Evolutionary conservation across 768 basidiomycete genomes (phyloP), one percentile per base, ranked within the genome.

Genomic region (Cyathus striatus): DNA sequence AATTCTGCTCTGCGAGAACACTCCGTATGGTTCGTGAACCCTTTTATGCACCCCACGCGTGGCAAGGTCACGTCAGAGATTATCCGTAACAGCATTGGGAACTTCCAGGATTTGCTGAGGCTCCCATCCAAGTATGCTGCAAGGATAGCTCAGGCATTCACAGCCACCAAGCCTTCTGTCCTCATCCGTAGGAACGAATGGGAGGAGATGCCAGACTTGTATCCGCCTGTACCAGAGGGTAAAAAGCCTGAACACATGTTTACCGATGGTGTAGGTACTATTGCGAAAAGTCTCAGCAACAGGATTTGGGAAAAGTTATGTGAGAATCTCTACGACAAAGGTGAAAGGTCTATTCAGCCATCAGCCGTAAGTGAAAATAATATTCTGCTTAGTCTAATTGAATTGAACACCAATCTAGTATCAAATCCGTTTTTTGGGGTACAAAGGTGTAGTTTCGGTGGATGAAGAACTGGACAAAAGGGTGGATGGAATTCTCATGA

Each of bases 211-310:
- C 54, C 58, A 0, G 89, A 90, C 55, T 62, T 89, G 9, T n/a
- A n/a, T n/a, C n/a, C n/a, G n/a, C n/a, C n/a, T n/a, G 69, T 69
- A 18, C 52, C 58, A 13, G 30, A 51, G 38, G 30, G 30, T 13
- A 32, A 32, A 16, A 16, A 16, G 13, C 17, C 30, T 32, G 41
- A 47, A 20, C 71, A 70, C 46, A 46, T 71, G 18, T 82, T 81
- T 55, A 90, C 89, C 0, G 90, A 92, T 44, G 90, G 90, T 22
- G 78, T 85, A 9, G 90, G 90, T 1, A 88, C 87, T 0, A 86
- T 91, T 38, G 85, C 87, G 1, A 61, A 63, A 16, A 63, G 65
- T 18, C 65, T 91, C 3, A 77, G 69, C 0, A 57, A 79, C 30
- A 62, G 55, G 50, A 84, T 92, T 23, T 90, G 83, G 81, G 47